Base-by-base conservation (phyloP, 1,284 basidiomycete species). In the Apiotrichum mycotoxinovorans region DNA sequence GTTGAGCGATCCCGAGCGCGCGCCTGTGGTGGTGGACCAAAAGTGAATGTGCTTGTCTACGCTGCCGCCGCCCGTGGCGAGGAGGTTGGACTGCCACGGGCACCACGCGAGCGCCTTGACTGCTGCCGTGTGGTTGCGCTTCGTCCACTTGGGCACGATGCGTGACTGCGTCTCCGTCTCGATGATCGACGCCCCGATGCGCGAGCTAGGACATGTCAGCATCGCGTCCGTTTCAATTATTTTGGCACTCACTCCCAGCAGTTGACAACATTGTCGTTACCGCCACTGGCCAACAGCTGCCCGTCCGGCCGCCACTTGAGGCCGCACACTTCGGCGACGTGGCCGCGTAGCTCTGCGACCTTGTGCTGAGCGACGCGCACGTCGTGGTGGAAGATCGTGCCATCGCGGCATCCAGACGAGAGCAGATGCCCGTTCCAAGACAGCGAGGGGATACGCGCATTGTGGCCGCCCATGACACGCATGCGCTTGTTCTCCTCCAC, bases 61-160 rank as follows among this genome's bases (percentile, higher is more conserved):
- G 0, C 92, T 94, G 0, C 96, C 96, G 1, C 96, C 96, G 0
- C 96, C 96, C 0, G 89, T 87, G 0, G 95, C 95, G 47, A 98
- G 84, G 10, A 98, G 81, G 11, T 88, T 88, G 0, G 88, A 84
- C 78, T 95, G 91, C 93, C 95, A 98, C 0, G 95, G 92, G 65
- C 91, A 97, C 92, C 96, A 99, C 0, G 92, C 91, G 45, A 99
- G 80, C 0, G 93, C 94, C 87, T 97, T 97, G 65, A 96, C 92
- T 0, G 93, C 93, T 0, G 92, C 93, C 0, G 88, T 91, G 76
- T 97, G 93, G 73, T 92, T 95, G 44, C 89, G 82, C 78, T 95
- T 96, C 44, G 89, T 91, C 91, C 90, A 91, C 69, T 90, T 87
- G 2, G 89, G 86, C 56, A 83, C 81, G 8, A 86, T 84, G 43